These are phyloP conservation scores for Candida verbasci DNA, from an alignment of 805 yeast species.

Conservation along the genomic window DNA sequence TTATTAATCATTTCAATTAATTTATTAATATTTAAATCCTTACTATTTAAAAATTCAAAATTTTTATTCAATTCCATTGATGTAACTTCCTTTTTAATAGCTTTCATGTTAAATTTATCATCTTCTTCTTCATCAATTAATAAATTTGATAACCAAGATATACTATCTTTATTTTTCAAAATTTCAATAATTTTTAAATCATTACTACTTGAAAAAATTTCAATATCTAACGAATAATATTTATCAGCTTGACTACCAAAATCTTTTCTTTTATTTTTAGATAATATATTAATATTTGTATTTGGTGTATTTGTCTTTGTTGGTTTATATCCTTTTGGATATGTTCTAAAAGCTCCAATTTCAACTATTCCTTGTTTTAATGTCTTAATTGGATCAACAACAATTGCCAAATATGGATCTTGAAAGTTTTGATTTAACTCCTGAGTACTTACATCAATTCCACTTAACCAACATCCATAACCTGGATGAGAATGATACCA, in stretches of 20 bases:
- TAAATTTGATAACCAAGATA: slow-evolving; percentile 17
- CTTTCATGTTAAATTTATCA: neutral
- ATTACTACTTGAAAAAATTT: slow-evolving; percentile 48
- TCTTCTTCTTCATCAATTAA: slow-evolving; percentile 5
- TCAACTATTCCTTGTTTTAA: slow-evolving; percentile 60
- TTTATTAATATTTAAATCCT: slow-evolving; percentile 7
- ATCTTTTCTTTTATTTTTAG: slow-evolving; percentile 52
- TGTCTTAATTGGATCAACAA: slow-evolving; percentile 78
- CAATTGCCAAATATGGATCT: slow-evolving; percentile 88
- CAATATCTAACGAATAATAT: slow-evolving; percentile 64
- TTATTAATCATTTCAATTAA: slow-evolving; percentile 6
- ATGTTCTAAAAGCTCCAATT: slow-evolving; percentile 86
- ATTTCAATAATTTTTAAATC: slow-evolving; percentile 37
- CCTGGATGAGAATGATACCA: slow-evolving; percentile 99
- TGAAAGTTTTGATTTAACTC: slow-evolving; percentile 78
- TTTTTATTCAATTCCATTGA: slow-evolving; percentile 5
- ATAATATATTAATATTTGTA: slow-evolving; percentile 20
- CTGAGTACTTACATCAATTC: slow-evolving; percentile 91
- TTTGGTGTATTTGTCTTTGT: neutral
- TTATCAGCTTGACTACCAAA: slow-evolving; percentile 67
- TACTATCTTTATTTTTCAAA: slow-evolving; percentile 13
- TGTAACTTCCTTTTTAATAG: slow-evolving; percentile 4
- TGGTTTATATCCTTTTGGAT: slow-evolving; percentile 31
- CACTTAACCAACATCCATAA: slow-evolving; percentile 93
- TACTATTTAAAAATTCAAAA: slow-evolving; percentile 8